Percentiles rank a stretch among this genome's conserved stretches.
These are phyloP conservation scores for Metschnikowia rubicola DNA, from an alignment of 805 yeast genomes.

Conservation along the genomic window DNA sequence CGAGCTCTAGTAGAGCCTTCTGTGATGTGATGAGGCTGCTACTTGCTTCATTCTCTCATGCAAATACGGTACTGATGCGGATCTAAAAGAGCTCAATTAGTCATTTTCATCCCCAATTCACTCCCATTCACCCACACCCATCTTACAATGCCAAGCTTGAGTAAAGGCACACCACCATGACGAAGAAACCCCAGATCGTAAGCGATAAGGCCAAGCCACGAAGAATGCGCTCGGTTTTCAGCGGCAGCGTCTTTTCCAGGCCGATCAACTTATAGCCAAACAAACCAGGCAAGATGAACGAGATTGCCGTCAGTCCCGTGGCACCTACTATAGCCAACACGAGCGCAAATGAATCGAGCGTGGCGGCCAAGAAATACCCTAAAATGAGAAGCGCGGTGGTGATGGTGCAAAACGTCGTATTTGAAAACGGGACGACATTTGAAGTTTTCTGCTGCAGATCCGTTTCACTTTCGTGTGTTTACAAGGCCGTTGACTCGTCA, in stretches of 20 bases:
- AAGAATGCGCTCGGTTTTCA: constrained; percentile 28
- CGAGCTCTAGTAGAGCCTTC: too few species aligned
- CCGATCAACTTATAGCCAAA: constrained; percentile 63
- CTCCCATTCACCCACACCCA: background rate
- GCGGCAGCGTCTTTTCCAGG: constrained; percentile 26
- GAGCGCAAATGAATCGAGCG: constrained; percentile 61
- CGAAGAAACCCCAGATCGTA: constrained; percentile 50
- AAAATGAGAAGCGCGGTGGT: constrained; percentile 44
- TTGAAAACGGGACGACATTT: constrained; percentile 45
- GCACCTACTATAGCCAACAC: constrained; percentile 76
- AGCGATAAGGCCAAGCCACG: constrained; percentile 42
- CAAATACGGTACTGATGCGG: too few species aligned
- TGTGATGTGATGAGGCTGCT: too few species aligned
- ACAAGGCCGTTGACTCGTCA: constrained; percentile 9
- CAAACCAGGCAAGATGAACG: constrained; percentile 74
- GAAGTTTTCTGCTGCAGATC: background rate
- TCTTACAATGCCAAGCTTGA: constrained; percentile 16
- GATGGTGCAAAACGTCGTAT: constrained; percentile 44
- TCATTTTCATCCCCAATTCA: background rate
- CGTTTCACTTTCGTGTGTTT: constrained; percentile 2
- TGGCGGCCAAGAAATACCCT: constrained; percentile 55
- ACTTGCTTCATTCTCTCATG: too few species aligned
- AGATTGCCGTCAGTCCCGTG: constrained; percentile 77
- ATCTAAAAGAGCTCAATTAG: too few species aligned
- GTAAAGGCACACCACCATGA: constrained; percentile 48